These are phyloP conservation scores for Pleurotus platypus DNA, from an alignment of 768 basidiomycete species.

Conservation along the genomic window DNA sequence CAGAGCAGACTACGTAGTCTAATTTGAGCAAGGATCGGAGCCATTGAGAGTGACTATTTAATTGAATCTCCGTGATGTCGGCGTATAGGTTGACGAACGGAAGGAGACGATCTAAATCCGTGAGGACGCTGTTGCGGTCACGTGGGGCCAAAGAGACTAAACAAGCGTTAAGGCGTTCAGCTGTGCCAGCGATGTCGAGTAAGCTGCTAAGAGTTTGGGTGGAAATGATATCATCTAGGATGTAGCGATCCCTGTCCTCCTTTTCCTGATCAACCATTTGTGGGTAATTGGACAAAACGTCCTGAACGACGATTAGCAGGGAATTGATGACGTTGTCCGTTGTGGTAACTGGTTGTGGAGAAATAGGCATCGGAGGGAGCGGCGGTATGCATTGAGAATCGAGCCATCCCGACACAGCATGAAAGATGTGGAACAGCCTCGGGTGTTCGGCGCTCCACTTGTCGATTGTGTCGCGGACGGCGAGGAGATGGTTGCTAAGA, in stretches of 20 bases:
- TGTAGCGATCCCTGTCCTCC: slow-evolving; percentile 40
- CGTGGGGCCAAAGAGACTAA: slow-evolving; percentile 34
- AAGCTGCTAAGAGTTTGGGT: slow-evolving; percentile 43
- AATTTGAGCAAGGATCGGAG: slow-evolving; percentile 83
- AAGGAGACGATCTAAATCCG: slow-evolving; percentile 41
- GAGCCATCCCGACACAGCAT: slow-evolving; percentile 28
- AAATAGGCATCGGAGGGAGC: neutral
- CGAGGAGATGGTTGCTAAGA: neutral
- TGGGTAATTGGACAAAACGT: slow-evolving; percentile 41
- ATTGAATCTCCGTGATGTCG: slow-evolving; percentile 50
- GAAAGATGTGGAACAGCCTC: slow-evolving; percentile 27
- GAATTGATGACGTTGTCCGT: slow-evolving; percentile 51
- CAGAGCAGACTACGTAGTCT: slow-evolving; percentile 68
- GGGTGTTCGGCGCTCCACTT: slow-evolving; percentile 24
- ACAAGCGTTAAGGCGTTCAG: slow-evolving; percentile 33
- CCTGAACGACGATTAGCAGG: slow-evolving; percentile 65
- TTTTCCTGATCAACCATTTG: slow-evolving; percentile 23
- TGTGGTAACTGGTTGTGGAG: neutral
- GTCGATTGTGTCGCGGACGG: slow-evolving; percentile 12
- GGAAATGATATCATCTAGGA: slow-evolving; percentile 42
- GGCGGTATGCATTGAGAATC: neutral
- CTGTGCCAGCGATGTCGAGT: slow-evolving; percentile 44
- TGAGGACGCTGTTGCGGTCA: slow-evolving; percentile 26
- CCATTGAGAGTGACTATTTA: slow-evolving; percentile 60
- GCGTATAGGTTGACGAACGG: slow-evolving; percentile 77